Evolutionary conservation across 2,329 filamentous ascomycete genomes (phyloP), one percentile per base, ranked within the genome.

Genomic region (Colletotrichum cordylinicola): DNA sequence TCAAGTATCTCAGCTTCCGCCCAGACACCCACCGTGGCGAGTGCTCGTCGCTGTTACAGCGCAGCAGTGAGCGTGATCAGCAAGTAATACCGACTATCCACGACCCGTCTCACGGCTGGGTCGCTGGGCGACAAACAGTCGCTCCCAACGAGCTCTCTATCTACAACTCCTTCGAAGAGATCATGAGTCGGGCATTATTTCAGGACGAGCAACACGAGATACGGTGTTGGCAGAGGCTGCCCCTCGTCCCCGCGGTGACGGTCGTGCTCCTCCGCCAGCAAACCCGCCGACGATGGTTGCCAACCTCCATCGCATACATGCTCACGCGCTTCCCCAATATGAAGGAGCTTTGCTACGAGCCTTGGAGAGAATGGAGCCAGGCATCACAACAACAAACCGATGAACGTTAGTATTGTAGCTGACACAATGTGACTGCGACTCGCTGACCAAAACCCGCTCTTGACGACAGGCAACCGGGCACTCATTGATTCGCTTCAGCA

Each of bases 311-410:
- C 31, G 78, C 78, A 35, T 77, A 82, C 16, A 84, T 86, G 79
- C 78, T 86, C 73, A 76, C 81, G 13, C 81, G 81, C 61, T 80
- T 85, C 74, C 82, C 84, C 16, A 81, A 80, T 70, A 72, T 87
- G 67, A 80, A 82, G 77, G 82, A 86, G 76, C 77, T 86, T 77
- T 80, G 81, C 68, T 85, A 84, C 77, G 83, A 86, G 77, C 84
- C 83, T 67, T 86, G 84, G 83, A 83, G 82, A 76, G 82, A 85
- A 77, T 83, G 78, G 79, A 15, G 4, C 70, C 48, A 0, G 24
- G 24, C 24, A 10, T 72, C 79, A 10, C 65, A 82, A 69, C 8
- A 0, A 31, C 69, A 69, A 4, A 82, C 81, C 10, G 83, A 85
- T 78, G 18, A 76, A 79, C 27, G 82, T 79, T 77, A 82, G 80